phyloP scores from a whole-genome alignment of 768 basidiomycete species.

The Mrakia blollopis region DNA sequence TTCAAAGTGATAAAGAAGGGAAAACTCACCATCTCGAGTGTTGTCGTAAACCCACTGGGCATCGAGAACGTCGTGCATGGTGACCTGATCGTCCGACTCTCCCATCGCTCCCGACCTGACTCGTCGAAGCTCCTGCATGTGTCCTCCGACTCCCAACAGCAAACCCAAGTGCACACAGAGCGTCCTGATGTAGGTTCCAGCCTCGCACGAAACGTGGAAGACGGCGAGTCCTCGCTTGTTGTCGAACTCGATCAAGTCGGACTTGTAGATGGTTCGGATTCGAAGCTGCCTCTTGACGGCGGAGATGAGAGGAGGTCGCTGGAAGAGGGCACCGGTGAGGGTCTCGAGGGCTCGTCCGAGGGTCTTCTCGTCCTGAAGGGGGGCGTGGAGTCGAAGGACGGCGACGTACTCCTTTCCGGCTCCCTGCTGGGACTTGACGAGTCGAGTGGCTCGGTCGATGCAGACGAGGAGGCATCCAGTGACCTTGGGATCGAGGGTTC shows the following conservation, averaged over 20 bases:
- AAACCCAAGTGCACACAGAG: conserved; percentile 95
- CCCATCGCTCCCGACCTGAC: conserved; percentile 94
- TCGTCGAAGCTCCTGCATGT: conserved; percentile 97
- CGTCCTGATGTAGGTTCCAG: conserved; percentile 76
- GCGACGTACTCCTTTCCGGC: conserved; percentile 99
- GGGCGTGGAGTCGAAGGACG: conserved; percentile 84
- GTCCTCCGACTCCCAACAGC: conserved; percentile 92
- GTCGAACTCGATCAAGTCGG: conserved; percentile 92
- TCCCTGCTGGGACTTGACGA: conserved; percentile 98
- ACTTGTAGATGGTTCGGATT: conserved; percentile 94
- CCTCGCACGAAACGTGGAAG: conserved; percentile 98
- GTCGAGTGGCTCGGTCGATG: conserved; percentile 93
- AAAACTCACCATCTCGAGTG: conserved; percentile 74
- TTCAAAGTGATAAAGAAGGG: neutral
- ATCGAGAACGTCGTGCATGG: conserved; percentile 99
- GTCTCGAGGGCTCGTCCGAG: conserved; percentile 93
- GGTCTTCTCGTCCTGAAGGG: conserved; percentile 70
- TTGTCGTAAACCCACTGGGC: conserved; percentile 99
- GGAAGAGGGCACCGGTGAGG: conserved; percentile 94
- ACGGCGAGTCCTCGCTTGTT: conserved; percentile 93
- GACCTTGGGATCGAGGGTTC: conserved; percentile 97
- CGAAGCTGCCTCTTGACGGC: conserved; percentile 98
- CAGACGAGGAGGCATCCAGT: conserved; percentile 98
- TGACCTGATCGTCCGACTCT: conserved; percentile 96
- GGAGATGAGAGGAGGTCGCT: conserved; percentile 96